These are phyloP conservation scores for Salix suchowensis DNA, from an alignment of 345 rosid species.

Conservation along the genomic window DNA sequence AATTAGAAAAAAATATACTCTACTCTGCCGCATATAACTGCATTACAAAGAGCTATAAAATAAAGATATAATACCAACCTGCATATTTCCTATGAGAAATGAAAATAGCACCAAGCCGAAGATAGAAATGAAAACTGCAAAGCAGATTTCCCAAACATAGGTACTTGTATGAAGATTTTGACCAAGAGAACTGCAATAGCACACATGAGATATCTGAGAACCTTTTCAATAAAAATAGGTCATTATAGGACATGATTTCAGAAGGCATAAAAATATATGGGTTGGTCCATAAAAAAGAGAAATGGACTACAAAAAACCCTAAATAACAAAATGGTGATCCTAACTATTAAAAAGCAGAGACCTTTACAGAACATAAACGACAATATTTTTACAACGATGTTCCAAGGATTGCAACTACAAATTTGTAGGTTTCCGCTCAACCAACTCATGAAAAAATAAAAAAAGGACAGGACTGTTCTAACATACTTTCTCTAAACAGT, in stretches of 20 bases:
- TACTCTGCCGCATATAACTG: not conserved
- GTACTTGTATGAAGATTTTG: slow-evolving; percentile 77
- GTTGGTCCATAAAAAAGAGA: not conserved
- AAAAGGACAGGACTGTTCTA: not conserved
- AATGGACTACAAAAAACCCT: not conserved
- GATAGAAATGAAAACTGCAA: slow-evolving; percentile 64
- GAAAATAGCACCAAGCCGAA: slow-evolving; percentile 67
- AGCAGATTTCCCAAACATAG: slow-evolving; percentile 62
- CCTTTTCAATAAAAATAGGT: not conserved
- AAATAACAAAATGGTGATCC: not conserved
- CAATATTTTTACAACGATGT: not conserved
- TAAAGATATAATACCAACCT: slow-evolving; percentile 39
- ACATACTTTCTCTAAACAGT: not conserved
- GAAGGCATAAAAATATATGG: not conserved
- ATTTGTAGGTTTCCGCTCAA: not conserved
- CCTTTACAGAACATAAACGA: not conserved
- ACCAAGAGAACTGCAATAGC: slow-evolving; percentile 52
- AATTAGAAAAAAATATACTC: not conserved
- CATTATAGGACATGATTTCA: not conserved
- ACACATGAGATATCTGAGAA: not conserved
- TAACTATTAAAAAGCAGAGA: not conserved
- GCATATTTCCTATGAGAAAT: slow-evolving; percentile 84
- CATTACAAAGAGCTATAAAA: not conserved
- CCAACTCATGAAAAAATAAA: not conserved
- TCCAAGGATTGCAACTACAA: not conserved